phyloP scores from a whole-genome alignment of 2,329 filamentous ascomycete genomes.

The Helotiales sp. region DNA sequence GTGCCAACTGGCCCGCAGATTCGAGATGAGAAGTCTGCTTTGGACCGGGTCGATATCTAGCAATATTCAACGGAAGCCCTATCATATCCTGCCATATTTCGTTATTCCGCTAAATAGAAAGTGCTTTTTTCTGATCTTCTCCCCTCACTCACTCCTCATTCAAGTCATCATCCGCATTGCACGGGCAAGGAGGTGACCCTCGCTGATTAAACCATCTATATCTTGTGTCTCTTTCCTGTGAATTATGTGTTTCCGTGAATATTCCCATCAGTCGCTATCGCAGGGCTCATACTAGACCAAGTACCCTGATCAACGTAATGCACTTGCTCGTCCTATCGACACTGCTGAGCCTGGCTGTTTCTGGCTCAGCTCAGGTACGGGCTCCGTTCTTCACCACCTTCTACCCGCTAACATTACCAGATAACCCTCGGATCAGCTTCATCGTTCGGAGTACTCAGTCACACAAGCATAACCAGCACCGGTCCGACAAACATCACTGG shows the following conservation, averaged over 20 bases:
- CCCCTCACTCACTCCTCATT: neutral
- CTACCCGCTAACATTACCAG: neutral
- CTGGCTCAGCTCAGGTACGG: neutral
- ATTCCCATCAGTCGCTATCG: too few relatives aligned
- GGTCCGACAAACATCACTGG: conserved; percentile 18
- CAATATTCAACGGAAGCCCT: neutral
- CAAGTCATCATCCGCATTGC: neutral
- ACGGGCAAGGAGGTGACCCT: neutral
- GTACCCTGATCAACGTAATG: neutral
- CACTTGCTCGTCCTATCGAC: neutral
- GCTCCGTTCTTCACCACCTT: neutral
- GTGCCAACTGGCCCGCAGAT: neutral
- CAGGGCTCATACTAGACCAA: too few relatives aligned
- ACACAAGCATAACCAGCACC: conserved; percentile 15
- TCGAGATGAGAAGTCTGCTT: neutral
- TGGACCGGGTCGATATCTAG: neutral
- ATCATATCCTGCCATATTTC: neutral
- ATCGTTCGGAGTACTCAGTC: conserved; percentile 14
- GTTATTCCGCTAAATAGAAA: neutral
- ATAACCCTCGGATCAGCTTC: conserved; percentile 23
- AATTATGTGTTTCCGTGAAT: too few relatives aligned
- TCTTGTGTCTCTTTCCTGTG: neutral
- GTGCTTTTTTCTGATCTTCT: neutral
- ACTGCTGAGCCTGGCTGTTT: neutral
- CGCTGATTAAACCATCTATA: neutral